A percentile compares a stretch with the other conserved stretches of the same genome.
phyloP scores from a whole-genome alignment of 2,329 filamentous ascomycete genomes.

The Graphilbum fragrans region DNA sequence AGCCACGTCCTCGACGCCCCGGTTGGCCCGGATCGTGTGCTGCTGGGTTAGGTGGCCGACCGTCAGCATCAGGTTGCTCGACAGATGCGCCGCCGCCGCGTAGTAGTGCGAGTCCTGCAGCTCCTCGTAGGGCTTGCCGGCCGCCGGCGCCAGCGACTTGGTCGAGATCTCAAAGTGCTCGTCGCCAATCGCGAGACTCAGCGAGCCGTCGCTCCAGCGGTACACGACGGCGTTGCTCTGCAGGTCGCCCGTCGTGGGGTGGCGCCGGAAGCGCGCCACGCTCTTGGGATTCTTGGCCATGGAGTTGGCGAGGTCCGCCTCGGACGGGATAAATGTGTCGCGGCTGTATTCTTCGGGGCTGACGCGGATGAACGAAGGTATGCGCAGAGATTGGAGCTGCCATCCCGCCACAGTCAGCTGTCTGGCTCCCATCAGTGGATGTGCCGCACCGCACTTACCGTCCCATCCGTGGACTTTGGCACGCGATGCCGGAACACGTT shows the following conservation, averaged over 20 bases:
- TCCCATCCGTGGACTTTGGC: slow-evolving; percentile 59
- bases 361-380: slow-evolving; percentile 62
- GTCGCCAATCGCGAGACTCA: slow-evolving; percentile 63
- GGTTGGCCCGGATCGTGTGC: slow-evolving; percentile 55
- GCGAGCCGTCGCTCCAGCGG: slow-evolving; percentile 68
- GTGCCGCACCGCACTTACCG: slow-evolving; percentile 33
- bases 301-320: slow-evolving; percentile 41
- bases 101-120: slow-evolving; percentile 66
- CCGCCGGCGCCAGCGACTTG: slow-evolving; percentile 52
- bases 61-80: slow-evolving; percentile 55
- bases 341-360: slow-evolving; percentile 55
- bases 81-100: slow-evolving; percentile 57
- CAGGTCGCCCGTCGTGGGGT: slow-evolving; percentile 51
- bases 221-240: slow-evolving; percentile 66
- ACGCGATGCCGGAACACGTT: slow-evolving; percentile 56
- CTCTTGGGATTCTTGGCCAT: slow-evolving; percentile 45
- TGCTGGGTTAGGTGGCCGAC: slow-evolving; percentile 67
- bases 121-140: slow-evolving; percentile 48
- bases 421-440: slow-evolving; percentile 6
- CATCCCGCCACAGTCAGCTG: slow-evolving; percentile 1
- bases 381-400: slow-evolving; percentile 56
- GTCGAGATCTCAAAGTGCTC: slow-evolving; percentile 65
- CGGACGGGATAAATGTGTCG: slow-evolving; percentile 50
- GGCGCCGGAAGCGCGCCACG: slow-evolving; percentile 57
- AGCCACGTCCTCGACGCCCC: slow-evolving; percentile 58